A percentile compares a stretch with the other conserved stretches of the same genome.
Evolutionary conservation across 768 basidiomycete species (phyloP).

Genomic region (Collybia nuda): DNA sequence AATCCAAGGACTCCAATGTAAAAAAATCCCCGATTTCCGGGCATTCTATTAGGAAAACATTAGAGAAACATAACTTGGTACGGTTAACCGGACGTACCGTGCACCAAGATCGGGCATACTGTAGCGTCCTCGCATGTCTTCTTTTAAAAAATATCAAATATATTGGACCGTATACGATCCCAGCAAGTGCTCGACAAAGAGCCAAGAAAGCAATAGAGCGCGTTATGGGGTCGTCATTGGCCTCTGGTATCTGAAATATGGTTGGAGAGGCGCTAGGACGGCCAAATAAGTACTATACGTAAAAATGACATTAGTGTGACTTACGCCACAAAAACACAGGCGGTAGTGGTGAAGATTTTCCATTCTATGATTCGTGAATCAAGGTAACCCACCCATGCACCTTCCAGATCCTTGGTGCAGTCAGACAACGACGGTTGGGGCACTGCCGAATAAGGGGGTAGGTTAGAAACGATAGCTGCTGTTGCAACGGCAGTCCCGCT

Average conservation of each 20-base stretch:
- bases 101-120: slow-evolving; percentile 13
- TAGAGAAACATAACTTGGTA: too few species aligned
- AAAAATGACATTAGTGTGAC: background rate
- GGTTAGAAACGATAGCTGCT: too few species aligned
- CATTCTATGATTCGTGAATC: slow-evolving; percentile 13
- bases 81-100: background rate
- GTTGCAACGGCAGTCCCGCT: too few species aligned
- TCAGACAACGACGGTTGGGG: slow-evolving; percentile 2
- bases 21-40: too few species aligned
- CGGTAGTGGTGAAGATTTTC: slow-evolving; percentile 11
- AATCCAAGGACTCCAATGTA: background rate
- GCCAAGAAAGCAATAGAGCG: slow-evolving; percentile 13
- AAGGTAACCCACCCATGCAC: slow-evolving; percentile 10
- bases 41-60: too few species aligned
- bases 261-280: background rate
- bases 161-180: slow-evolving; percentile 12
- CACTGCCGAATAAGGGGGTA: background rate
- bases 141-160: slow-evolving; percentile 14
- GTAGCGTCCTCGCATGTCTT: slow-evolving; percentile 3
- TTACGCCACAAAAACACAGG: slow-evolving; percentile 15
- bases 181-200: slow-evolving; percentile 11
- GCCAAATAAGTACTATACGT: background rate
- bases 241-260: slow-evolving; percentile 10
- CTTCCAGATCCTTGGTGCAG: slow-evolving; percentile 1
- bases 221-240: slow-evolving; percentile 13